These are phyloP conservation scores for Pseudogymnoascus sp. DNA, from an alignment of 2,329 filamentous ascomycete genomes.

Conservation along the genomic window DNA sequence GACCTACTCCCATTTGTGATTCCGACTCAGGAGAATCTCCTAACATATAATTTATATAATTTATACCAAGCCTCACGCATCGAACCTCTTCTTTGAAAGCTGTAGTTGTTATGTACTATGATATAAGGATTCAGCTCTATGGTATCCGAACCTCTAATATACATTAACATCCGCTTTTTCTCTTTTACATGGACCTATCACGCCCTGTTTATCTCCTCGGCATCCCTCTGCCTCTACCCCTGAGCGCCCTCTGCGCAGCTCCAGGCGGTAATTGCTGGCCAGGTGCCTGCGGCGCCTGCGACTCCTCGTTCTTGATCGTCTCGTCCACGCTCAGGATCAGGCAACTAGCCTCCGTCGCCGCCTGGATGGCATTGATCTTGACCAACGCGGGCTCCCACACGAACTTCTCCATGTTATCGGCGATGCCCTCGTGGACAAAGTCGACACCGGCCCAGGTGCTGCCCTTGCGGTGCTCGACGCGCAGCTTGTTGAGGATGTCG, in stretches of 20 bases:
- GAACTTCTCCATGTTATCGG: constrained; percentile 90
- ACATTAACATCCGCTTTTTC: constrained; percentile 8
- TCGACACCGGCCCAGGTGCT: constrained; percentile 94
- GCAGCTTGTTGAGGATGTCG: constrained; percentile 91
- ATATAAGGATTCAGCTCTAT: constrained; percentile 8
- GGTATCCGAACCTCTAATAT: constrained; percentile 9
- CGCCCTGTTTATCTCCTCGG: constrained; percentile 55
- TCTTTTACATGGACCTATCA: not conserved
- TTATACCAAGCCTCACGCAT: not conserved
- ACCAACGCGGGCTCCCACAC: constrained; percentile 96
- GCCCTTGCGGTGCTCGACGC: constrained; percentile 92
- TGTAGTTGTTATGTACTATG: constrained; percentile 4
- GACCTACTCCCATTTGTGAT: not conserved
- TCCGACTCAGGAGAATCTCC: not conserved
- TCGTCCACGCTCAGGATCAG: constrained; percentile 94
- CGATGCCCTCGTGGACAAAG: constrained; percentile 83
- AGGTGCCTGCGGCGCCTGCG: constrained; percentile 72
- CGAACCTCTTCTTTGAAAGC: not conserved
- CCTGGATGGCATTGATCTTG: constrained; percentile 95
- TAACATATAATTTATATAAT: not conserved
- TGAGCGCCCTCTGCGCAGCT: constrained; percentile 80
- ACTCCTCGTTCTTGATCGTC: constrained; percentile 98
- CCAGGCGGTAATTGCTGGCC: constrained; percentile 65
- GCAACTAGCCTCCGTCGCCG: constrained; percentile 89
- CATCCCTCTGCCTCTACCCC: constrained; percentile 81